Evolutionary conservation across 2,329 filamentous ascomycete genomes (phyloP).

Genomic region (Coccinonectria pachysandricola): DNA sequence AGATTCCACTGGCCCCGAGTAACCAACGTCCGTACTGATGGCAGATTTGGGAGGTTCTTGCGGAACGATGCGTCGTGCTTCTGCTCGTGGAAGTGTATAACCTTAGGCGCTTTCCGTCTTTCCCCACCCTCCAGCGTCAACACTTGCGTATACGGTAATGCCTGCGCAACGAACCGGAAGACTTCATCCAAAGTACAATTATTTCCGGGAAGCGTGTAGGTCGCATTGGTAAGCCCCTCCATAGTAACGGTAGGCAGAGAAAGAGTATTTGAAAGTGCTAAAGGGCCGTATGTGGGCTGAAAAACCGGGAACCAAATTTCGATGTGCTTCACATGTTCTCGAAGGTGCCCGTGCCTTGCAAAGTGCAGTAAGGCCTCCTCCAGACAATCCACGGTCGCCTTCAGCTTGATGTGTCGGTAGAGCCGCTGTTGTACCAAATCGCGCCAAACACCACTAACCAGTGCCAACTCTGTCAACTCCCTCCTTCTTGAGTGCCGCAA

Average conservation of each 20-base stretch:
- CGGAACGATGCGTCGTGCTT: constrained; percentile 12
- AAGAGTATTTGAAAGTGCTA: constrained; percentile 32
- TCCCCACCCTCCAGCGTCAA: constrained; percentile 69
- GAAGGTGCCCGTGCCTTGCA: constrained; percentile 44
- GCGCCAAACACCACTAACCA: constrained; percentile 55
- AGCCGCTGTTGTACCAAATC: constrained; percentile 59
- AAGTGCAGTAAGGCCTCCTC: constrained; percentile 53
- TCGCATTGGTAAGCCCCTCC: constrained; percentile 45
- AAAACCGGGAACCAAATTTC: constrained; percentile 74
- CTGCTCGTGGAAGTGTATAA: constrained; percentile 29
- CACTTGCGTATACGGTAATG: constrained; percentile 51
- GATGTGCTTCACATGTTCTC: constrained; percentile 57
- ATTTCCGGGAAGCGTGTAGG: constrained; percentile 49
- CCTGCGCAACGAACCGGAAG: constrained; percentile 50
- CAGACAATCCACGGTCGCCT: constrained; percentile 56
- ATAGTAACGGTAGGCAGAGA: constrained; percentile 42
- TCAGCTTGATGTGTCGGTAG: constrained; percentile 67
- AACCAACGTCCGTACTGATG: constrained; percentile 54
- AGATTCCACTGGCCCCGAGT: constrained; percentile 72
- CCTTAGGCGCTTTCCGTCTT: constrained; percentile 62
- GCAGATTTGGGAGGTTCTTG: constrained; percentile 34
- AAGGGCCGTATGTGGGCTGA: constrained; percentile 41
- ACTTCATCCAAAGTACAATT: constrained; percentile 63
- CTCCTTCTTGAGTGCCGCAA: constrained; percentile 57
- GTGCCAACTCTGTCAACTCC: constrained; percentile 54